Evolutionary conservation across 129 eudicot genomes (phyloP).

Genomic region (Ambrosia artemisiifolia): DNA sequence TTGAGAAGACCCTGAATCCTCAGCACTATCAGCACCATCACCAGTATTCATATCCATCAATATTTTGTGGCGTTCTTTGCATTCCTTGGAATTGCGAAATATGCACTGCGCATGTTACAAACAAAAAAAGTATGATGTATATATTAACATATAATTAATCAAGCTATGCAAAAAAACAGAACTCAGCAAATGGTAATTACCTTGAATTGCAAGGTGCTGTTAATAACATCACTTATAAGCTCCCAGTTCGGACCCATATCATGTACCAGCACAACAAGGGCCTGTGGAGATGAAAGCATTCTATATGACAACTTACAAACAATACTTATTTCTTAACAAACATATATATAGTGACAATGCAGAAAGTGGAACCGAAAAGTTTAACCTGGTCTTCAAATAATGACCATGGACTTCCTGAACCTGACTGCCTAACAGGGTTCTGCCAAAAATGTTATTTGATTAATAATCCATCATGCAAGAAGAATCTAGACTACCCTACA

Average conservation of each 20-base stretch:
- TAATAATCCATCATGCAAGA: constrained; percentile 12
- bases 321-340: constrained; percentile 1
- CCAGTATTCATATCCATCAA: constrained; percentile 66
- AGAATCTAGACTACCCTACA: neutral
- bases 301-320: constrained; percentile 18
- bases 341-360: neutral
- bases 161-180: neutral
- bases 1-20: constrained; percentile 83
- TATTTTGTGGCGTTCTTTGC: constrained; percentile 70
- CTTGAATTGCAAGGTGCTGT: constrained; percentile 78
- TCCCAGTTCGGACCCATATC: constrained; percentile 98
- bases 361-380: constrained; percentile 4
- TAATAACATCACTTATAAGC: constrained; percentile 84
- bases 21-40: constrained; percentile 83
- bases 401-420: constrained; percentile 81
- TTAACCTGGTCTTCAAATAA: constrained; percentile 80
- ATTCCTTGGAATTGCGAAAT: constrained; percentile 71
- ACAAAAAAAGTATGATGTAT: neutral
- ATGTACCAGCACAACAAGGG: constrained; percentile 90
- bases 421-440: constrained; percentile 56
- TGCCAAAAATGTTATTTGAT: constrained; percentile 22
- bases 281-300: constrained; percentile 39
- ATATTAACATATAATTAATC: neutral
- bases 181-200: constrained; percentile 20
- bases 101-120: constrained; percentile 41